Percentiles rank a stretch among this genome's conserved stretches.
Evolutionary conservation across 2,329 filamentous ascomycete species (phyloP).

Genomic region (Sodiomyces alkalinus): DNA sequence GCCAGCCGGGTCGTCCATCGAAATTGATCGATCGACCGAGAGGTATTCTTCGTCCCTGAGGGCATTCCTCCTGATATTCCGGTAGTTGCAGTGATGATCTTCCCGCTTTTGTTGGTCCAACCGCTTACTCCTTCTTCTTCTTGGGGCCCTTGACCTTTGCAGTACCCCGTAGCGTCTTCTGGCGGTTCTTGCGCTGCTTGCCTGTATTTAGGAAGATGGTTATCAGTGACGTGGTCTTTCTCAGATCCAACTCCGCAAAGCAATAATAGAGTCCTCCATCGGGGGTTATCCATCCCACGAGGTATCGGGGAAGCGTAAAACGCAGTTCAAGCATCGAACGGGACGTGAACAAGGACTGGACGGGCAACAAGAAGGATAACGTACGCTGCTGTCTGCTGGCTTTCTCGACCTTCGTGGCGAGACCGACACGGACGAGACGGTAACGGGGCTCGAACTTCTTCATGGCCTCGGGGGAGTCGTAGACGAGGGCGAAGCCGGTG

Average conservation of each 20-base stretch:
- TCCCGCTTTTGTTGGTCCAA: too few relatives aligned
- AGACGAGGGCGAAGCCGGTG: constrained; percentile 96
- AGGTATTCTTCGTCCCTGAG: too few relatives aligned
- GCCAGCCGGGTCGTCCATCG: constrained; percentile 8
- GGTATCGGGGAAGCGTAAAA: too few relatives aligned
- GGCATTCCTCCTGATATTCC: too few relatives aligned
- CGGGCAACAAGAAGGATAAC: constrained; percentile 38
- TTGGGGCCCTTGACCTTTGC: constrained; percentile 95
- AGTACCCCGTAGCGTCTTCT: constrained; percentile 95
- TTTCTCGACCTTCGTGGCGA: constrained; percentile 91
- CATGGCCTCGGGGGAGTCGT: constrained; percentile 95
- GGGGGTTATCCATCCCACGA: too few relatives aligned
- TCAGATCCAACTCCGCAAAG: too few relatives aligned
- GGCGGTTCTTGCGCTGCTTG: constrained; percentile 99
- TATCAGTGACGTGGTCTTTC: too few relatives aligned
- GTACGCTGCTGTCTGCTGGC: constrained; percentile 97
- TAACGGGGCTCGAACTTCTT: constrained; percentile 99
- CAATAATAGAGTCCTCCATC: too few relatives aligned
- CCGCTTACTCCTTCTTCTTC: constrained; percentile 81
- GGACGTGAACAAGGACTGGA: not conserved
- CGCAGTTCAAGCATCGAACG: too few relatives aligned
- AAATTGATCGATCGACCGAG: too few relatives aligned
- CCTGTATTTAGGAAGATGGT: constrained; percentile 48
- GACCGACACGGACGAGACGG: constrained; percentile 86
- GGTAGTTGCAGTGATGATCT: too few relatives aligned